These are phyloP conservation scores for Camelina sativa DNA, from an alignment of 345 rosid species.

Conservation along the genomic window DNA sequence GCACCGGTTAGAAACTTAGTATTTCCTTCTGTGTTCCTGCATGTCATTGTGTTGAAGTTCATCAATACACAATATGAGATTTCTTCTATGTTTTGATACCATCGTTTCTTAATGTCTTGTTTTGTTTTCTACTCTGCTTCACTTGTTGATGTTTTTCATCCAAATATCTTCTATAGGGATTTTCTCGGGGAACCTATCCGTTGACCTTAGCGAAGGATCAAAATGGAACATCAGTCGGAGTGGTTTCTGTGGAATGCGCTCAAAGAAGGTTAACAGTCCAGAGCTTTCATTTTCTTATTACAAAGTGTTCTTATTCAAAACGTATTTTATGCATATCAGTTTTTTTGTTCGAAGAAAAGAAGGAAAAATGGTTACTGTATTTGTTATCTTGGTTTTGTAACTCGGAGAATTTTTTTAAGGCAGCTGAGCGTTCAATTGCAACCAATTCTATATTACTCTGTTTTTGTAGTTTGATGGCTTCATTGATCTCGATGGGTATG, in stretches of 20 bases:
- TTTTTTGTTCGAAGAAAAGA: neutral
- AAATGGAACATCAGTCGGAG: slow-evolving; percentile 82
- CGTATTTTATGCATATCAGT: neutral
- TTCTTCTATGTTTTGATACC: neutral
- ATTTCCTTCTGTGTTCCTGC: neutral
- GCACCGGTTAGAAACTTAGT: slow-evolving; percentile 47
- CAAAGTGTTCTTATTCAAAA: slow-evolving; percentile 1
- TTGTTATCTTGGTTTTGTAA: slow-evolving; percentile 1
- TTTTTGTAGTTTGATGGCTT: slow-evolving; percentile 83
- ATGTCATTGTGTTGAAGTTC: slow-evolving; percentile 1
- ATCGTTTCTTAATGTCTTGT: slow-evolving; percentile 12
- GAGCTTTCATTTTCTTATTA: slow-evolving; percentile 5
- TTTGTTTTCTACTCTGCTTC: slow-evolving; percentile 9
- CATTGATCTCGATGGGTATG: slow-evolving; percentile 88
- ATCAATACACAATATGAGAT: neutral
- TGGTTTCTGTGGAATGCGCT: slow-evolving; percentile 97
- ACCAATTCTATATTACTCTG: slow-evolving; percentile 6
- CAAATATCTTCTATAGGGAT: slow-evolving; percentile 51
- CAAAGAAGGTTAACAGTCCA: slow-evolving; percentile 69
- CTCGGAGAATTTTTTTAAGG: neutral
- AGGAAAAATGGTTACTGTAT: slow-evolving; percentile 8
- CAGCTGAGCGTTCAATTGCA: neutral
- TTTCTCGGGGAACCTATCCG: slow-evolving; percentile 86
- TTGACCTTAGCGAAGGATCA: slow-evolving; percentile 69
- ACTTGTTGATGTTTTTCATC: slow-evolving; percentile 22